Conservation (phyloP, 73 alveolate species). For the Tetrahymena thermophila region DNA sequence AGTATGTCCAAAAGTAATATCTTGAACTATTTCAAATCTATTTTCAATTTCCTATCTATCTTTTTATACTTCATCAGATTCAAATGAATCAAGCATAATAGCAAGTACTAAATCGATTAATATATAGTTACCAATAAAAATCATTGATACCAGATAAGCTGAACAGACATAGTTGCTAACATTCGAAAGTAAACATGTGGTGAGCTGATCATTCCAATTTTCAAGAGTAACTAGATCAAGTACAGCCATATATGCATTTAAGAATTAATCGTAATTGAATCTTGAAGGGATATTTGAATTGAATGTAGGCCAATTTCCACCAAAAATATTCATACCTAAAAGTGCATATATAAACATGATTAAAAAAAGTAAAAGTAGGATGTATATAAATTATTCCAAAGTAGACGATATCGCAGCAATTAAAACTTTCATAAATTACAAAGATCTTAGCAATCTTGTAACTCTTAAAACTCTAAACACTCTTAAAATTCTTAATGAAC, state of each 20-base stretch:
- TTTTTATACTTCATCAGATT: constrained; percentile 47
- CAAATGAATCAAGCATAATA: constrained; percentile 81
- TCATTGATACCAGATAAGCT: constrained; percentile 81
- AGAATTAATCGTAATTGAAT: constrained; percentile 78
- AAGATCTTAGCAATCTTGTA: constrained; percentile 80
- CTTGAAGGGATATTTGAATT: constrained; percentile 45
- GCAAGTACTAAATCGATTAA: constrained; percentile 89
- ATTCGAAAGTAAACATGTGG: constrained; percentile 48
- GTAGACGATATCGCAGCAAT: constrained; percentile 75
- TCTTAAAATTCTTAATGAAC: constrained; percentile 90
- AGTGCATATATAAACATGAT: constrained; percentile 84
- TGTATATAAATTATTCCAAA: constrained; percentile 65
- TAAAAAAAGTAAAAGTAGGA: constrained; percentile 72
- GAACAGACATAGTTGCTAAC: constrained; percentile 48
- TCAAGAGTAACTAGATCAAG: constrained; percentile 85
- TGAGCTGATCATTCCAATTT: constrained; percentile 83
- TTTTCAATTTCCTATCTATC: constrained; percentile 7
- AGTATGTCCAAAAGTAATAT: background rate
- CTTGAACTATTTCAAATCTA: background rate
- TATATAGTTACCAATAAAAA: constrained; percentile 89
- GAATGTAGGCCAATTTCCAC: constrained; percentile 60
- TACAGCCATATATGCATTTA: constrained; percentile 79
- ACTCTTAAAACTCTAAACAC: constrained; percentile 91
- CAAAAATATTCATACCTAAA: constrained; percentile 92
- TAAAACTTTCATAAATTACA: constrained; percentile 79